Evolutionary conservation across 2,329 filamentous ascomycete species (phyloP).

Genomic region (Colletotrichum sublineola): DNA sequence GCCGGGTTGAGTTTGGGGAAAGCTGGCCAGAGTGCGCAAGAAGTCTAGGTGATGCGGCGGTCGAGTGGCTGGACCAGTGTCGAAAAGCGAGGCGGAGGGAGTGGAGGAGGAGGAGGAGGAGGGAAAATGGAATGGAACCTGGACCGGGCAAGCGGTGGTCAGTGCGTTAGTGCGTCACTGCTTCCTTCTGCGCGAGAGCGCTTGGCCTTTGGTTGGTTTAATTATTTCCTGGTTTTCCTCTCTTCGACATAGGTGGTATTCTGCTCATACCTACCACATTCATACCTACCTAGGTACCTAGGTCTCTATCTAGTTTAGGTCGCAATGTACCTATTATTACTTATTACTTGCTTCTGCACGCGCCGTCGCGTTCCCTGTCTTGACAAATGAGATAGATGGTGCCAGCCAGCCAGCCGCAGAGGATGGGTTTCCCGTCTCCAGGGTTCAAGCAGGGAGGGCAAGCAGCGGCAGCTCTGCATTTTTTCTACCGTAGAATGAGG

Average conservation of each 20-base stretch:
- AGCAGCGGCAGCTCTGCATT: conserved; percentile 36
- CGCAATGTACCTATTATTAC: neutral
- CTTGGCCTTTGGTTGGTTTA: conserved; percentile 33
- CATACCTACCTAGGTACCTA: neutral
- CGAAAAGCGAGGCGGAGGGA: conserved; percentile 23
- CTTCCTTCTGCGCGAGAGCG: conserved; percentile 21
- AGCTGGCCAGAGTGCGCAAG: conserved; percentile 42
- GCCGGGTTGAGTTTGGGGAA: conserved; percentile 30
- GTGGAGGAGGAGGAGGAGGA: conserved; percentile 1
- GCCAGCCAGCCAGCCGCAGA: neutral
- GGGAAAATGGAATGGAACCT: conserved; percentile 41
- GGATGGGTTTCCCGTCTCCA: conserved; percentile 16
- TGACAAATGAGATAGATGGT: neutral
- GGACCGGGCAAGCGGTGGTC: conserved; percentile 39
- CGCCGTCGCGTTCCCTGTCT: neutral
- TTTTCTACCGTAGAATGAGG: conserved; percentile 1
- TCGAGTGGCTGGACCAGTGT: conserved; percentile 35
- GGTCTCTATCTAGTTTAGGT: too few species aligned
- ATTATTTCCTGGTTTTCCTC: conserved; percentile 22
- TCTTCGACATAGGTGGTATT: neutral
- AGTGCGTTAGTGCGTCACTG: conserved; percentile 42
- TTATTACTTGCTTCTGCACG: neutral
- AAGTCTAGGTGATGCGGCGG: conserved; percentile 36
- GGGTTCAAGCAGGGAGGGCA: conserved; percentile 22
- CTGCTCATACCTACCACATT: neutral